These are phyloP conservation scores for Trifolium subterraneum DNA, from an alignment of 306 rosid species.

Conservation along the genomic window DNA sequence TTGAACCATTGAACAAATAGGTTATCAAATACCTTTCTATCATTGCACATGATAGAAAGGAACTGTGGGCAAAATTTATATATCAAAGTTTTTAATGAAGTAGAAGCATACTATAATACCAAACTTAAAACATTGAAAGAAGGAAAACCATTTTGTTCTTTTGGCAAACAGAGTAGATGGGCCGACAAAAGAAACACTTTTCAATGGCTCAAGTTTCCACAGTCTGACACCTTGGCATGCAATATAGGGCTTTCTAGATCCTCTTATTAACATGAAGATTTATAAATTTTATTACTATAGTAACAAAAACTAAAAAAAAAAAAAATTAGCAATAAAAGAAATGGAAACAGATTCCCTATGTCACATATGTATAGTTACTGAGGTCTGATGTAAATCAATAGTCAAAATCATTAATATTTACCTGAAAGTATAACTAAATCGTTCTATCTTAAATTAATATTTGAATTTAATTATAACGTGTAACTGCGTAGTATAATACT, in stretches of 20 bases:
- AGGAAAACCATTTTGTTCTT: slow-evolving; percentile 24
- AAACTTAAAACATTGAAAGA: slow-evolving; percentile 35
- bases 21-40: background rate
- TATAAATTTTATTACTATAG: no score
- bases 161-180: slow-evolving; percentile 8
- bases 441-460: background rate
- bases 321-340: background rate
- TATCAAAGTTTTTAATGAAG: background rate
- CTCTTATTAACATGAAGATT: background rate
- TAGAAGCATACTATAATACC: slow-evolving; percentile 19
- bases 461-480: background rate
- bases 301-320: background rate
- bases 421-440: background rate
- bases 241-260: slow-evolving; percentile 41
- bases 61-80: background rate
- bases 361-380: no score
- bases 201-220: slow-evolving; percentile 68
- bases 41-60: background rate
- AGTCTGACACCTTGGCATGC: slow-evolving; percentile 50
- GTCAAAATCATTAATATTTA: background rate
- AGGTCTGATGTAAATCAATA: background rate
- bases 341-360: background rate
- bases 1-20: background rate
- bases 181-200: slow-evolving; percentile 41
- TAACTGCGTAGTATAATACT: background rate